Evolutionary conservation across 164 flowering plant species (phyloP), one percentile per base, ranked within the genome.

Genomic region (Santalum album): DNA sequence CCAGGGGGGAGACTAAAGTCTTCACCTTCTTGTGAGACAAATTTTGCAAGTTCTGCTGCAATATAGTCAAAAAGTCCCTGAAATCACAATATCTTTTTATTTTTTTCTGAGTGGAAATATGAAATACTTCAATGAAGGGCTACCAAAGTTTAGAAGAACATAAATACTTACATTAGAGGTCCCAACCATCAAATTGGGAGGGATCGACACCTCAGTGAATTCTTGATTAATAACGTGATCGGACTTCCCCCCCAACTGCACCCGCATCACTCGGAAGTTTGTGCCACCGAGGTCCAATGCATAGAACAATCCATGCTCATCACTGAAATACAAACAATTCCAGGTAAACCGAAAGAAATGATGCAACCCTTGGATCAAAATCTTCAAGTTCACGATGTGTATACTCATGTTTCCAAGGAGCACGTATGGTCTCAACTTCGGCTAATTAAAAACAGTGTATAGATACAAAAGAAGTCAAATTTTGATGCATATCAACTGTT

Each of bases 241-340:
- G 27, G 72, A 75, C 56, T 77, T 78, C 34, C 96, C 98, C 34
- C 90, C 96, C 61, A 88, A 58, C 59, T 86, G 90, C 50, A 88
- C 94, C 46, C 95, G 72, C 59, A 91, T 52, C 51, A 84, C 96
- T 50, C 96, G 76, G 57, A 91, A 91, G 55, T 91, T 91, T 1
- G 96, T 91, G 19, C 98, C 98, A 3, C 96, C 96, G 53, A 91
- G 95, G 77, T 91, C 98, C 79, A 88, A 61, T 7, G 90, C 96
- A 69, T 86, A 91, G 58, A 66, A 86, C 70, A 86, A 64, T 2
- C 98, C 98, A 43, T 80, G 65, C 81, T 91, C 95, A 55, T 86
- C 73, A 73, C 98, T 91, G 16, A n/a, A n/a, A n/a, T n/a, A n/a
- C n/a, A n/a, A n/a, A n/a, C n/a, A n/a, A n/a, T n/a, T n/a, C n/a